These are phyloP conservation scores for Solanum sejunctum DNA, from an alignment of 257 asterid genomes.

Conservation along the genomic window DNA sequence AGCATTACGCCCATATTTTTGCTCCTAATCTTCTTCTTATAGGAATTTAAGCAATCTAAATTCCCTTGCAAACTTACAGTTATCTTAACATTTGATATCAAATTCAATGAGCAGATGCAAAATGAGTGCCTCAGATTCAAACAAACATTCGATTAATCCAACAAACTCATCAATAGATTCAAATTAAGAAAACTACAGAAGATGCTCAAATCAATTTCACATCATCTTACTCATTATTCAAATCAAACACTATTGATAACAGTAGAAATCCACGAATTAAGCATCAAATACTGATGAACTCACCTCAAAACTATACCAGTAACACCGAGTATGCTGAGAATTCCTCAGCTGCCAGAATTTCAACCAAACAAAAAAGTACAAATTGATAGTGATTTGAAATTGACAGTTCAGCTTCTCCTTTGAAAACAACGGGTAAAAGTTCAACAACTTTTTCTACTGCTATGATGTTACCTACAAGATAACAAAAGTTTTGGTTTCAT, in stretches of 20 bases:
- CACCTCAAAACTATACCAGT: background rate
- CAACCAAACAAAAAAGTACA: background rate
- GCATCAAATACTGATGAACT: background rate
- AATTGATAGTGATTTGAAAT: background rate
- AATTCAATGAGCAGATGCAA: background rate
- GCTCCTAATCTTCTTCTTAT: background rate
- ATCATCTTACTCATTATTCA: background rate
- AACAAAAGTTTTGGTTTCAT: background rate
- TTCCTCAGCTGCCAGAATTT: background rate
- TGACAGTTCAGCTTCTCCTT: background rate
- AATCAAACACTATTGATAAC: background rate
- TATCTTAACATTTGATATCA: background rate
- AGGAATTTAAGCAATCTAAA: background rate
- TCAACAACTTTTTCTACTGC: background rate
- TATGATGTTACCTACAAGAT: background rate
- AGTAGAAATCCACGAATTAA: background rate
- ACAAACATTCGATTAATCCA: background rate
- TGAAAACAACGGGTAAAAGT: background rate
- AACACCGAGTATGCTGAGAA: background rate
- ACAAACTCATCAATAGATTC: background rate
- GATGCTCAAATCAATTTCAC: background rate
- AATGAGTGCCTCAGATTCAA: background rate
- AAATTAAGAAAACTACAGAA: background rate
- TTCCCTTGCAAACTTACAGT: background rate
- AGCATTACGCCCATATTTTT: background rate